phyloP scores from a whole-genome alignment of 345 rosid genomes.

The Citropsis articulata region DNA sequence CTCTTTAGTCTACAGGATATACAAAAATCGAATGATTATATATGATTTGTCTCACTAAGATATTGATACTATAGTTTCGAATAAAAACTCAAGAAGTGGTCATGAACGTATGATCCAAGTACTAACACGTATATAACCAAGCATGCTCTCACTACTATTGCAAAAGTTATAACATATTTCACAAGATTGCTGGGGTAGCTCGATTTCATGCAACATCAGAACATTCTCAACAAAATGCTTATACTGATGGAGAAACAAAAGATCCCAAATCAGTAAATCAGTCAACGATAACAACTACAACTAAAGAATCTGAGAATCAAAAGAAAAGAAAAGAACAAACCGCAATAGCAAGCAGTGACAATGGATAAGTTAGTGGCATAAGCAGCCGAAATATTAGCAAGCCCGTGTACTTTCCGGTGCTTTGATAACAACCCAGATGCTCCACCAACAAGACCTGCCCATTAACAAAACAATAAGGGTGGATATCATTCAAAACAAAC shows the following conservation, averaged over 20 bases:
- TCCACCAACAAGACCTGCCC: conserved; percentile 59
- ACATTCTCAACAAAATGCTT: neutral
- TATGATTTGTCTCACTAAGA: neutral
- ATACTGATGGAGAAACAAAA: neutral
- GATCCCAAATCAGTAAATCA: neutral
- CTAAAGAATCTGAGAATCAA: no score
- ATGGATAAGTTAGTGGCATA: conserved; percentile 73
- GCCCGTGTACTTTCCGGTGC: conserved; percentile 54
- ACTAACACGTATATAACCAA: no score
- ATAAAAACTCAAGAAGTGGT: neutral
- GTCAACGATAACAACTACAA: neutral
- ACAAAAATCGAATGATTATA: no score
- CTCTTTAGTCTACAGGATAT: neutral
- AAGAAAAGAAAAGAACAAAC: conserved; percentile 30
- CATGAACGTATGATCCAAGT: neutral
- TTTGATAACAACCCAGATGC: conserved; percentile 69
- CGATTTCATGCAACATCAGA: neutral
- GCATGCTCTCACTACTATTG: neutral
- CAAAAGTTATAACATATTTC: neutral
- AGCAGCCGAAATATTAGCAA: conserved; percentile 53
- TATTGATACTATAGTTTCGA: neutral
- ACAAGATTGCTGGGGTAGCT: neutral
- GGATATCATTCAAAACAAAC: neutral
- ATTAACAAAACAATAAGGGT: neutral
- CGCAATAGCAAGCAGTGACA: conserved; percentile 75